Conservation (phyloP, 1,284 basidiomycete genomes). For the Cryptococcus amylolentus region DNA sequence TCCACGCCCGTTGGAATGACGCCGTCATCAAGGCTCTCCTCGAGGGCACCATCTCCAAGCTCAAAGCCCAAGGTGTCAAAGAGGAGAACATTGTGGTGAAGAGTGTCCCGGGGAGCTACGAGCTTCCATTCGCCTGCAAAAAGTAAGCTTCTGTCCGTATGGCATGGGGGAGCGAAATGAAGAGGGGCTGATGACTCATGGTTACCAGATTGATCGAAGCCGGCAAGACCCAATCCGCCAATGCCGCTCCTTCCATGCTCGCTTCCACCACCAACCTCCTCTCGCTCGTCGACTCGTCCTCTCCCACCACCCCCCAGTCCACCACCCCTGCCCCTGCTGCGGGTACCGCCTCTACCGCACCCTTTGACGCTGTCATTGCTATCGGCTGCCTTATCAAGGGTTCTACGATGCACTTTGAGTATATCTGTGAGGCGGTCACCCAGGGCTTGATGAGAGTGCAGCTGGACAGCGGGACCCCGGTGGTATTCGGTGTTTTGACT, state of each 20-base stretch:
- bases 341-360: conserved; percentile 56
- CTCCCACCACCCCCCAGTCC: conserved; percentile 49
- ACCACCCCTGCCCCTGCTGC: conserved; percentile 47
- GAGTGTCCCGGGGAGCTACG: conserved; percentile 89
- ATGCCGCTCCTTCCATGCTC: conserved; percentile 46
- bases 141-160: conserved; percentile 51
- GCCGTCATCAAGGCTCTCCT: conserved; percentile 78
- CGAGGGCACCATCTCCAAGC: conserved; percentile 67
- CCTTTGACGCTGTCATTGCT: conserved; percentile 92
- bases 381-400: conserved; percentile 98
- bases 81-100: conserved; percentile 85
- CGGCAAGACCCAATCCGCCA: conserved; percentile 43
- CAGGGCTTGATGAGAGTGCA: conserved; percentile 92
- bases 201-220: conserved; percentile 32
- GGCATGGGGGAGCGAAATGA: not conserved
- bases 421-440: conserved; percentile 90
- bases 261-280: conserved; percentile 45
- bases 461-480: conserved; percentile 87
- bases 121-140: conserved; percentile 83
- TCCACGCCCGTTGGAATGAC: conserved; percentile 92
- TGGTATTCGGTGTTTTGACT: conserved; percentile 95
- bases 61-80: conserved; percentile 81
- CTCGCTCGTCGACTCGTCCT: conserved; percentile 69
- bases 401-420: conserved; percentile 96
- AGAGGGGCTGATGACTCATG: not conserved